phyloP scores from a whole-genome alignment of 805 yeast species.

The Candida odintsovae region DNA sequence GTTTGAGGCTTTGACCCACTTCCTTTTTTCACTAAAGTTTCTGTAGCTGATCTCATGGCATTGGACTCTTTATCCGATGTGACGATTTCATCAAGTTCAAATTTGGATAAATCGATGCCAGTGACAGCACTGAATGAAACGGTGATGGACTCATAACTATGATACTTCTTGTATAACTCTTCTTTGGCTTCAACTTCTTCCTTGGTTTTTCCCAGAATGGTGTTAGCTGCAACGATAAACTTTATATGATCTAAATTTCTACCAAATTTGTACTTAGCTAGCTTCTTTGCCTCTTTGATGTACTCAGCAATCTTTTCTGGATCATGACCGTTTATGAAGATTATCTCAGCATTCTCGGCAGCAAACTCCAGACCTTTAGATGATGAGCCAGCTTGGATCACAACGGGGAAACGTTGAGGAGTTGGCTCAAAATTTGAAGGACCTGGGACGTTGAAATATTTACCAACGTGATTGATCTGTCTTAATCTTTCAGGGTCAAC shows the following conservation, averaged over 20 bases:
- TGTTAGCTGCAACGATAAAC: slow-evolving; percentile 31
- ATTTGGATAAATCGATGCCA: not conserved
- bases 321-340: slow-evolving; percentile 19
- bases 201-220: slow-evolving; percentile 33
- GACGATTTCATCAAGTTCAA: slow-evolving; percentile 13
- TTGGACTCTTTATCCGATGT: slow-evolving; percentile 27
- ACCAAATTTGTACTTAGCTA: slow-evolving; percentile 29
- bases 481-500: slow-evolving; percentile 30
- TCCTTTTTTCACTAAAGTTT: slow-evolving; percentile 18
- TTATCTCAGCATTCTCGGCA: slow-evolving; percentile 35
- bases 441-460: slow-evolving; percentile 23
- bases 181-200: slow-evolving; percentile 30
- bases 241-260: slow-evolving; percentile 34
- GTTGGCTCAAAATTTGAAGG: slow-evolving; percentile 32
- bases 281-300: slow-evolving; percentile 18
- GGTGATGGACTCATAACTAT: not conserved
- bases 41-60: slow-evolving; percentile 29
- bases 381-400: slow-evolving; percentile 38
- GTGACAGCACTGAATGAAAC: not conserved
- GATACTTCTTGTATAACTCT: slow-evolving; percentile 3
- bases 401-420: slow-evolving; percentile 37
- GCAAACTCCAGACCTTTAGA: slow-evolving; percentile 35
- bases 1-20: slow-evolving; percentile 12
- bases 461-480: slow-evolving; percentile 24
- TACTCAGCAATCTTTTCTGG: slow-evolving; percentile 1